A percentile compares a stretch with the other conserved stretches of the same genome.
Conservation (phyloP, 768 basidiomycete species). For the Kwoniella shandongensis region DNA sequence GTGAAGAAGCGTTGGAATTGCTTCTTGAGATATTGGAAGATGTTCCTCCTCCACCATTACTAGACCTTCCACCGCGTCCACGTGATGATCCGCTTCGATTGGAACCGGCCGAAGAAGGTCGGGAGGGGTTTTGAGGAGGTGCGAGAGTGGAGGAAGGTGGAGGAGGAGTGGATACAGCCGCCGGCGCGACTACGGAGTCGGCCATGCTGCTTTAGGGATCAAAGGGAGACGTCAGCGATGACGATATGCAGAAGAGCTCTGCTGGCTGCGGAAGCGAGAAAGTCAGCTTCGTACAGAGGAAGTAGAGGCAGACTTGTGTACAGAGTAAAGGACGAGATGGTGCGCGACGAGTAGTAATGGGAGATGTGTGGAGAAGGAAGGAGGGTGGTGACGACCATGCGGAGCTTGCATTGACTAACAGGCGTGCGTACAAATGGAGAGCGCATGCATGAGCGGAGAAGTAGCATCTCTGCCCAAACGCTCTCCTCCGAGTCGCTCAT, state of each 20-base stretch:
- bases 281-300: no score
- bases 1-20: constrained; percentile 32
- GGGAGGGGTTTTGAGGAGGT: constrained; percentile 31
- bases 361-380: no score
- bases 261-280: no score
- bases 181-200: constrained; percentile 22
- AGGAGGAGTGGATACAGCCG: constrained; percentile 11
- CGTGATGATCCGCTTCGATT: constrained; percentile 25
- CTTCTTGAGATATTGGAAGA: constrained; percentile 34
- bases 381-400: no score
- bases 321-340: no score
- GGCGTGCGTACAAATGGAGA: no score
- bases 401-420: no score
- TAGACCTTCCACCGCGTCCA: constrained; percentile 17
- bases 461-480: no score
- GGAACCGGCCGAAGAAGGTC: constrained; percentile 38
- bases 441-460: no score
- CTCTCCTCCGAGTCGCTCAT: no score
- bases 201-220: constrained; percentile 10
- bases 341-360: no score
- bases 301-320: no score
- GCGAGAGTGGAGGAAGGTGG: constrained; percentile 16
- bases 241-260: not conserved
- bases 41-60: constrained; percentile 13
- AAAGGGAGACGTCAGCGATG: not conserved